A percentile compares a stretch with the other conserved stretches of the same genome.
Conservation (phyloP, 306 rosid species). For the Potentilla sterilis region DNA sequence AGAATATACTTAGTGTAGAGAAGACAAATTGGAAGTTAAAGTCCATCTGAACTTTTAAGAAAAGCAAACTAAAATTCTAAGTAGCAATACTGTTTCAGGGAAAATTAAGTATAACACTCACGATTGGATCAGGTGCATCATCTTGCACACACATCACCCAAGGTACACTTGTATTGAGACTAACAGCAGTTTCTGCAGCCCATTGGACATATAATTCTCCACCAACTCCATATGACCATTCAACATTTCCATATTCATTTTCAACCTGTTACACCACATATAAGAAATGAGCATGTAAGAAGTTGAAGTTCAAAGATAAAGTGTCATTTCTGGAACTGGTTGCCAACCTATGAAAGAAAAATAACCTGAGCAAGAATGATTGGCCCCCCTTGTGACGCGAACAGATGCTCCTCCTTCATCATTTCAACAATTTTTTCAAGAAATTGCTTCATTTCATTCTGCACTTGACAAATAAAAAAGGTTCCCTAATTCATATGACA, state of each 20-base stretch:
- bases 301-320: background rate
- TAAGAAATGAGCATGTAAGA: background rate
- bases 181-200: conserved; percentile 32
- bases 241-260: conserved; percentile 28
- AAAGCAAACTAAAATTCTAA: background rate
- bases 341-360: background rate
- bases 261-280: conserved; percentile 17
- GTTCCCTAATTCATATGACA: background rate
- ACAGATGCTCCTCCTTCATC: conserved; percentile 31
- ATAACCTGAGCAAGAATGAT: conserved; percentile 31
- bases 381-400: conserved; percentile 31
- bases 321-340: background rate
- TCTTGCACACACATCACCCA: conserved; percentile 36
- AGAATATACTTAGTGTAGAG: background rate
- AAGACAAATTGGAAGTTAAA: background rate
- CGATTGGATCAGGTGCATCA: conserved; percentile 33
- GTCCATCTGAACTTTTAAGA: background rate
- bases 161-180: conserved; percentile 23
- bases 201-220: conserved; percentile 29
- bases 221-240: conserved; percentile 17
- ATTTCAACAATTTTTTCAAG: conserved; percentile 23
- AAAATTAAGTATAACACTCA: conserved; percentile 10
- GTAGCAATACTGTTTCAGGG: background rate
- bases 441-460: conserved; percentile 18
- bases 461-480: background rate